phyloP scores from a whole-genome alignment of 2,329 filamentous ascomycete genomes.

The Cercospora sp. region DNA sequence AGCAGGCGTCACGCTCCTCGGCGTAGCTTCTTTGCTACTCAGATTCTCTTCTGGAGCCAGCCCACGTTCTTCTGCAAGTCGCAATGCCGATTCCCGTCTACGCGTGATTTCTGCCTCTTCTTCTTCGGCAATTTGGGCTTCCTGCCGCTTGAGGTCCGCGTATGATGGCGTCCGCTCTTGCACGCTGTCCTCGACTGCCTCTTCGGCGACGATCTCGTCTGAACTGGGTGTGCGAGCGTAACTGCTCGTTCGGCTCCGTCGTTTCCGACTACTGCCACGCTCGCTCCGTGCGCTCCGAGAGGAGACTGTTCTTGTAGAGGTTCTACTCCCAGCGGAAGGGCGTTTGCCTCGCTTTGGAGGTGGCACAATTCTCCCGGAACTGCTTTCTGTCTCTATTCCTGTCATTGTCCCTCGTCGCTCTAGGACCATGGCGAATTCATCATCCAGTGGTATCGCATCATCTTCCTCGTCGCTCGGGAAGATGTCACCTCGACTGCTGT shows the following conservation, averaged over 20 bases:
- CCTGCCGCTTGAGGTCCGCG: slow-evolving; percentile 58
- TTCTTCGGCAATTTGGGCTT: slow-evolving; percentile 53
- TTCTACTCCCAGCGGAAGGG: slow-evolving; percentile 44
- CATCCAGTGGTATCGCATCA: slow-evolving; percentile 87
- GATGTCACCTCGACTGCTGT: slow-evolving; percentile 82
- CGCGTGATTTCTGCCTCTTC: slow-evolving; percentile 58
- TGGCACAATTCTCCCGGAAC: slow-evolving; percentile 60
- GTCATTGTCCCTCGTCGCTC: slow-evolving; percentile 60
- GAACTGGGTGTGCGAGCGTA: slow-evolving; percentile 21
- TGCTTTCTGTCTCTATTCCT: slow-evolving; percentile 64
- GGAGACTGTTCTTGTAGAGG: slow-evolving; percentile 32
- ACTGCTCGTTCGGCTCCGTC: slow-evolving; percentile 25
- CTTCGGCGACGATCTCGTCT: slow-evolving; percentile 2
- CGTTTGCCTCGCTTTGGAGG: slow-evolving; percentile 37
- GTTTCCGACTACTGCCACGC: slow-evolving; percentile 19
- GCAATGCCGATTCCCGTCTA: slow-evolving; percentile 56
- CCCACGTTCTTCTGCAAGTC: slow-evolving; percentile 57
- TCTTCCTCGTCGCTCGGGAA: slow-evolving; percentile 85
- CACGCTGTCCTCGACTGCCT: slow-evolving; percentile 30
- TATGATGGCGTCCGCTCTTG: slow-evolving; percentile 47
- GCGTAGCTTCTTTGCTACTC: slow-evolving; percentile 33
- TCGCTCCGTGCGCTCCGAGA: slow-evolving; percentile 28
- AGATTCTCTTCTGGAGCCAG: slow-evolving; percentile 36
- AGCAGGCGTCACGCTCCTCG: slow-evolving; percentile 16
- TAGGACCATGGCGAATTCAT: slow-evolving; percentile 84